phyloP scores from a whole-genome alignment of 768 basidiomycete species.

The Podaxis rugospora region DNA sequence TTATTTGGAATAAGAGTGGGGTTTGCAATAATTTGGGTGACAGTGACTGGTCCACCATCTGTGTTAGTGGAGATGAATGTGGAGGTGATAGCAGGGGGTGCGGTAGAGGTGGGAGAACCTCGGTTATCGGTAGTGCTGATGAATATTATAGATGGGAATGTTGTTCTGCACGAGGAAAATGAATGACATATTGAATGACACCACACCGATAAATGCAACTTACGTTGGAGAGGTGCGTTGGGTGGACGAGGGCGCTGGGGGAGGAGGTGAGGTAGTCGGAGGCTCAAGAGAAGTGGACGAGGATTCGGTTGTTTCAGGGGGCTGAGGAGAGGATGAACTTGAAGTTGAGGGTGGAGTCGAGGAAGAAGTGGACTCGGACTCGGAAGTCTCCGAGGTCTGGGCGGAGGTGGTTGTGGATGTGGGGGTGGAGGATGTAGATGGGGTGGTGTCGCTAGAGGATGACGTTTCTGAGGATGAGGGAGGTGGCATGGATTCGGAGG shows the following conservation, averaged over 20 bases:
- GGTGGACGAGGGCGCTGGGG: slow-evolving; percentile 13
- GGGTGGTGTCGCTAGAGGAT: background rate
- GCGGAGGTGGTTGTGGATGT: slow-evolving; percentile 14
- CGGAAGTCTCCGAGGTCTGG: slow-evolving; percentile 12
- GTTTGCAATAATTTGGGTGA: slow-evolving; percentile 64
- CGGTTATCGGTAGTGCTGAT: slow-evolving; percentile 56
- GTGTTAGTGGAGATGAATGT: slow-evolving; percentile 49
- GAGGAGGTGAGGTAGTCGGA: slow-evolving; percentile 16
- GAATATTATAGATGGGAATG: slow-evolving; percentile 47
- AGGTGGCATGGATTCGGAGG: slow-evolving; percentile 19
- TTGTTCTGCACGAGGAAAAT: slow-evolving; percentile 35
- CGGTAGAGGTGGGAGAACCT: slow-evolving; percentile 43
- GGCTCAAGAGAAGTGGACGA: slow-evolving; percentile 12
- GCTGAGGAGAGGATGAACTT: slow-evolving; percentile 8
- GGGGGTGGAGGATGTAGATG: slow-evolving; percentile 6
- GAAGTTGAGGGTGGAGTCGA: slow-evolving; percentile 17
- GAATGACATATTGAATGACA: slow-evolving; percentile 16
- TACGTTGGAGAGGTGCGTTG: slow-evolving; percentile 15
- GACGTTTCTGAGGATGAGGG: slow-evolving; percentile 13
- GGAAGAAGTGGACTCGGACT: slow-evolving; percentile 15
- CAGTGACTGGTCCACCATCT: slow-evolving; percentile 49
- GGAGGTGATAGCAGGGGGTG: slow-evolving; percentile 56
- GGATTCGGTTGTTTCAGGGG: background rate
- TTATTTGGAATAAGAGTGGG: slow-evolving; percentile 69
- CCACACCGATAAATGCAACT: slow-evolving; percentile 16